Conservation (phyloP, 352 stramenopile genomes). For the Phytophthora uliginosa region DNA sequence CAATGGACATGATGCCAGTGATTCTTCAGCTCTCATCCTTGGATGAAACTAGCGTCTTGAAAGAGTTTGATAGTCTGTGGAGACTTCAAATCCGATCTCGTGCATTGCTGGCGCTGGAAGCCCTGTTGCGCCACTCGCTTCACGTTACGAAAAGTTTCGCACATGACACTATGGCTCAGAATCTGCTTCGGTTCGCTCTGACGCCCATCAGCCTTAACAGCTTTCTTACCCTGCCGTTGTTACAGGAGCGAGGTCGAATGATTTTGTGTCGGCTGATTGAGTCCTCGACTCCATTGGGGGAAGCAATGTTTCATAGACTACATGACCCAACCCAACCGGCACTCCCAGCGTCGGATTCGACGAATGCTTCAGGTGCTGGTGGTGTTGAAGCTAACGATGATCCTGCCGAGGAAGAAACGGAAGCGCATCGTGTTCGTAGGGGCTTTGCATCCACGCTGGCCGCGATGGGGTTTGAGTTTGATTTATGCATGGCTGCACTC, state of each 20-base stretch:
- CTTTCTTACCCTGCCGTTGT: constrained; percentile 79
- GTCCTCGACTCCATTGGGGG: constrained; percentile 79
- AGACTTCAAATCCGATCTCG: constrained; percentile 89
- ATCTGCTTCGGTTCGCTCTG: constrained; percentile 69
- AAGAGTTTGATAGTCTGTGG: constrained; percentile 83
- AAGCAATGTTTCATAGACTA: constrained; percentile 82
- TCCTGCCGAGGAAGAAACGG: constrained; percentile 78
- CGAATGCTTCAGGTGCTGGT: constrained; percentile 1
- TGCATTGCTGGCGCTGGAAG: constrained; percentile 81
- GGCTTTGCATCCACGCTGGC: constrained; percentile 86
- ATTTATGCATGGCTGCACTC: constrained; percentile 87
- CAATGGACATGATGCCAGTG: constrained; percentile 84
- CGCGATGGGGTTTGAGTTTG: constrained; percentile 92
- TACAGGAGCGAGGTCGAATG: constrained; percentile 88
- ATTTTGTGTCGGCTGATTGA: constrained; percentile 89
- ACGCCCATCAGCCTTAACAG: constrained; percentile 71
- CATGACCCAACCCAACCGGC: constrained; percentile 60
- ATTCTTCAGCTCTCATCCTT: constrained; percentile 86
- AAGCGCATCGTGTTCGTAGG: constrained; percentile 75
- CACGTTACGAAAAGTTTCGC: constrained; percentile 50
- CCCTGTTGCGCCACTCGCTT: constrained; percentile 71
- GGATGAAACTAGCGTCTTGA: constrained; percentile 72
- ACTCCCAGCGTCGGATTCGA: constrained; percentile 26
- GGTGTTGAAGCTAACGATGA: constrained; percentile 52
- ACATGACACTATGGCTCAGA: constrained; percentile 54